Evolutionary conservation across 208 protist genomes (phyloP).

Genomic region (Wallacemonas sp.): DNA sequence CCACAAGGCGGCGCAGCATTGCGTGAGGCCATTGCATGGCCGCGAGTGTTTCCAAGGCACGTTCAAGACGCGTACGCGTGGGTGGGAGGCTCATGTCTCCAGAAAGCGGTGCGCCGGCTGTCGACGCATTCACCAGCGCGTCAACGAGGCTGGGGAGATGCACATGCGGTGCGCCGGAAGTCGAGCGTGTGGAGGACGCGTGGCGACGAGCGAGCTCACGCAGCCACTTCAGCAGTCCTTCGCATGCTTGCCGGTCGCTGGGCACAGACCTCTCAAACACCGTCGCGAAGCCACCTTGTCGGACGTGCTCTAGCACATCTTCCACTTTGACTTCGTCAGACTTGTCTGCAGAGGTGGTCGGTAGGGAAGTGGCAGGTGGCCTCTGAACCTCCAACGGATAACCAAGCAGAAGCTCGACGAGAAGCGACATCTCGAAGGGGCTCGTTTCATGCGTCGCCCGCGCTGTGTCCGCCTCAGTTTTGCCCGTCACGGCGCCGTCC

Average conservation of each 20-base stretch:
- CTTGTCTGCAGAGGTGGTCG: no score
- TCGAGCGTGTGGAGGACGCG: background rate
- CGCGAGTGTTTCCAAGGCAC: background rate
- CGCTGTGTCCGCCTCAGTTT: no score
- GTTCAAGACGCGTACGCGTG: background rate
- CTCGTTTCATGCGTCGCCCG: no score
- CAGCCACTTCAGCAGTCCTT: background rate
- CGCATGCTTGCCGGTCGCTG: background rate
- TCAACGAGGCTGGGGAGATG: background rate
- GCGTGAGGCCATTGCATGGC: background rate
- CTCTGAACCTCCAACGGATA: background rate
- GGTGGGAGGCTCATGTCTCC: background rate
- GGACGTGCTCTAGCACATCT: background rate
- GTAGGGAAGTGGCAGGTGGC: no score
- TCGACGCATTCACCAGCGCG: background rate
- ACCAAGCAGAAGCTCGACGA: background rate
- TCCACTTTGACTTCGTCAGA: background rate
- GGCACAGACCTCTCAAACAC: background rate
- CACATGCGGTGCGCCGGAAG: background rate
- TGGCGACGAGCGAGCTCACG: background rate
- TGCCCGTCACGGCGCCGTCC: no score
- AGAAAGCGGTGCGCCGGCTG: background rate
- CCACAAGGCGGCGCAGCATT: conserved; percentile 4
- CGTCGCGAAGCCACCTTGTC: background rate
- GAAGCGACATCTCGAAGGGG: conserved; percentile 9